Evolutionary conservation across 345 rosid genomes (phyloP), one percentile per base, ranked within the genome.

Genomic region (Heritiera littoralis): DNA sequence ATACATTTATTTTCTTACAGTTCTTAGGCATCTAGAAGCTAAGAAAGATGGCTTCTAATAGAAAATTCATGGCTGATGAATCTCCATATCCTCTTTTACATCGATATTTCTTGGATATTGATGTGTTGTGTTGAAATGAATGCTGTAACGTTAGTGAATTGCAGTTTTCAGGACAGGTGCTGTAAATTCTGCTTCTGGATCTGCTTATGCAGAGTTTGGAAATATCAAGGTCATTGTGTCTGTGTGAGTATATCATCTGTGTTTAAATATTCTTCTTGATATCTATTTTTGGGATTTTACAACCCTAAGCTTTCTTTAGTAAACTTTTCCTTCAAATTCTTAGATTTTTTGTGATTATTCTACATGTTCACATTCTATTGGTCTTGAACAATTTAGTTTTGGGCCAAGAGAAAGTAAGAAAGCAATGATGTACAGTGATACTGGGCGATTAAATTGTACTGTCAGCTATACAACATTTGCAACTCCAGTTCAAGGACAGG

Each of bases 321-420:
- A 17, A 9, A 15, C 13, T 28, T 70, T 70, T 74, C 43, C 12
- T 66, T 52, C 64, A 64, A 43, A 23, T 35, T 4, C 43, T 74
- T 64, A 14, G 13, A 38, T 18, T 60, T 72, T 41, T 30, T 66
- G 52, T 20, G n/a, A 41, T 70, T 28, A 5, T 46, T 48, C 5
- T 74, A 9, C n/a, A 5, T 30, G 40, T 61, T 13, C 41, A 2
- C 41, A 38, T 38, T 38, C 4, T 2, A 30, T 72, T n/a, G 38
- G 10, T 59, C n/a, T 48, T 70, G 23, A 64, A 58, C 49, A 32
- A 45, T 63, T 79, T 86, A 96, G 99, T 69, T 96, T 94, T 85
- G 99, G 99, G 75, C 99, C 99, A n/a, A 89, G 98, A 83, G 98
- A 96, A 83, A 96, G 97, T 84, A 94, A 92, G 90, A 96, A 94